Evolutionary conservation across 2,329 filamentous ascomycete genomes (phyloP), one percentile per base, ranked within the genome.

Genomic region (Gaeumannomyces sp.): DNA sequence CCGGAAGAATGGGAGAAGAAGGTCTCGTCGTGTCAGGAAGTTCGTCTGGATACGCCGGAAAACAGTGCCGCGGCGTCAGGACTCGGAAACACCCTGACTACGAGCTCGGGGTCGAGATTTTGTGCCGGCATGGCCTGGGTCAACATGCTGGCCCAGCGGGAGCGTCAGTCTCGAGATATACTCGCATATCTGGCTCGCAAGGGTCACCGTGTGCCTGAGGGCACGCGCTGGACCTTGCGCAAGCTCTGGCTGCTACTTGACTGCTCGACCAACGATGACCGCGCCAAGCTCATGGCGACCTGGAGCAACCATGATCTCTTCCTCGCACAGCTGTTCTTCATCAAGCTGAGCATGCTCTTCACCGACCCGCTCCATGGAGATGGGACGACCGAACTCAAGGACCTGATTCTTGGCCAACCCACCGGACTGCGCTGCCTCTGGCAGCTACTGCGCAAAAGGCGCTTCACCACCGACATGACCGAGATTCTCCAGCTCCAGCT

Each of bases 201-300:
- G 59, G 88, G 87, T 1, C 82, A 87, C 65, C 80, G 82, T 13
- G 75, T 86, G 63, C 88, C 88, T 0, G 61, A 67, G 1, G 13
- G 29, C 53, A 65, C 67, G 61, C 64, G 67, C 65, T 67, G 68
- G 65, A 67, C 69, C 59, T 64, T 68, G 61, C 14, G 79, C 81
- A 90, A 90, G 71, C 78, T 92, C 25, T 95, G 92, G 92, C 81
- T 90, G 63, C 71, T 91, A 45, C 86, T 92, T 79, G 90, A 93
- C 70, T 77, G 88, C 4, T 77, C 84, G 0, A 86, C 85, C 19
- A 88, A 81, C 62, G 70, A 68, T 0, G 77, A 82, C 19, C 85
- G 91, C 1, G 74, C 80, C 7, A 77, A 77, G 1, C 76, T 89
- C 7, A 73, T 92, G 6, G 78, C 78, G 35, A 85, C 88, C 61